These are phyloP conservation scores for Tritrichomonas musculus DNA, from an alignment of 208 protist genomes.

Conservation along the genomic window DNA sequence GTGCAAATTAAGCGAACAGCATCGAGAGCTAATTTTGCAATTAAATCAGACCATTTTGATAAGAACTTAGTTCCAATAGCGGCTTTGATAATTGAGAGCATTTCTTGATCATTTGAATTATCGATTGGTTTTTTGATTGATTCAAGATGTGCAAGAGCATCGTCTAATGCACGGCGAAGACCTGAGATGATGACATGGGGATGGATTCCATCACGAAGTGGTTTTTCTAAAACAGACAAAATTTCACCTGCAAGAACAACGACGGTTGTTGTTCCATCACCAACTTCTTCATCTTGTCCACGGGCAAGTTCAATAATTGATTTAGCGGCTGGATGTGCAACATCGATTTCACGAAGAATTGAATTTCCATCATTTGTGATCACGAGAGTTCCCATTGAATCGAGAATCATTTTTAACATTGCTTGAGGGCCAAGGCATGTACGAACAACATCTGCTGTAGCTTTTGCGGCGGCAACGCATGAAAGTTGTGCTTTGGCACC, in stretches of 20 bases:
- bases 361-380: conserved; percentile 99
- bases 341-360: conserved; percentile 99
- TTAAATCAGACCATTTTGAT: conserved; percentile 76
- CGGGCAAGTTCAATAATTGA: conserved; percentile 96
- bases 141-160: conserved; percentile 80
- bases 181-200: conserved; percentile 93
- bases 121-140: conserved; percentile 78
- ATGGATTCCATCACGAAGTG: conserved; percentile 93
- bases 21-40: conserved; percentile 93
- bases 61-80: conserved; percentile 92
- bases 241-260: conserved; percentile 97
- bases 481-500: conserved; percentile 18
- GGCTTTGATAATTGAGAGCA: conserved; percentile 44
- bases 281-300: conserved; percentile 84
- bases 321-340: conserved; percentile 98
- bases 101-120: conserved; percentile 66
- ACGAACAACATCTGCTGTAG: conserved; percentile 81
- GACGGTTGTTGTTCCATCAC: conserved; percentile 99
- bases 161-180: conserved; percentile 83
- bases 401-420: conserved; percentile 99
- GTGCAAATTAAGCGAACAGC: conserved; percentile 79
- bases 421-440: conserved; percentile 95
- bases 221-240: conserved; percentile 81
- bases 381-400: conserved; percentile 97
- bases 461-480: not conserved